A percentile compares a stretch with the other conserved stretches of the same genome.
Conservation (phyloP, 2,329 filamentous ascomycete species). For the Colletotrichum tanaceti region DNA sequence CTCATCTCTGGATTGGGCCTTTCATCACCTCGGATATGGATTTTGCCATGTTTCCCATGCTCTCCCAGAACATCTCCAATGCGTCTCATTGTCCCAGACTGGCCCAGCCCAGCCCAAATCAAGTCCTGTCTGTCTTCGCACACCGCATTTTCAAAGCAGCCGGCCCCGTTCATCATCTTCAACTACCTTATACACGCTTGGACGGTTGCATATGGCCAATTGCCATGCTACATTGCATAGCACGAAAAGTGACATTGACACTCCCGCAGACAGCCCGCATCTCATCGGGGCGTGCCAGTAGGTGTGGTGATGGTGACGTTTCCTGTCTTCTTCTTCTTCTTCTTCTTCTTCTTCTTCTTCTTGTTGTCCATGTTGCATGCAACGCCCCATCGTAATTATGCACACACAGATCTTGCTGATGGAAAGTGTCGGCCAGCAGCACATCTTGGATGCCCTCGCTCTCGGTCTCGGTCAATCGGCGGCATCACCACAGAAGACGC, state of each 20-base stretch:
- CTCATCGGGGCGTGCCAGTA: not conserved
- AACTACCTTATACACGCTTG: not conserved
- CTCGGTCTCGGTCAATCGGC: no score
- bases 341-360: no score
- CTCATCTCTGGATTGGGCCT: not conserved
- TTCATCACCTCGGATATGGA: not conserved
- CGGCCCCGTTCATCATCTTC: not conserved
- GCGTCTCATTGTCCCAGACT: not conserved
- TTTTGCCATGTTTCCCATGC: not conserved
- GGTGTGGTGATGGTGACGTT: not conserved
- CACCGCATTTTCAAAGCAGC: not conserved
- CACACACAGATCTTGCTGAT: no score
- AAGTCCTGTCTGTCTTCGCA: not conserved
- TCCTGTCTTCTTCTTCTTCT: not conserved
- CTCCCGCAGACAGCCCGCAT: conserved; percentile 8
- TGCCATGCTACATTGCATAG: conserved; percentile 2
- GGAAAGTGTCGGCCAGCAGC: not conserved
- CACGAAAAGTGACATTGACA: conserved; percentile 1
- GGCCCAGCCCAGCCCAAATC: not conserved
- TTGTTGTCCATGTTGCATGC: not conserved
- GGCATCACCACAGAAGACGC: not conserved
- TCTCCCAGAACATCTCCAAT: not conserved
- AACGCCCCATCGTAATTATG: not conserved
- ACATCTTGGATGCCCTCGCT: not conserved
- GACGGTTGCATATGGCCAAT: not conserved